phyloP scores from a whole-genome alignment of 2,329 filamentous ascomycete species.

The Penicillium sclerotiorum region DNA sequence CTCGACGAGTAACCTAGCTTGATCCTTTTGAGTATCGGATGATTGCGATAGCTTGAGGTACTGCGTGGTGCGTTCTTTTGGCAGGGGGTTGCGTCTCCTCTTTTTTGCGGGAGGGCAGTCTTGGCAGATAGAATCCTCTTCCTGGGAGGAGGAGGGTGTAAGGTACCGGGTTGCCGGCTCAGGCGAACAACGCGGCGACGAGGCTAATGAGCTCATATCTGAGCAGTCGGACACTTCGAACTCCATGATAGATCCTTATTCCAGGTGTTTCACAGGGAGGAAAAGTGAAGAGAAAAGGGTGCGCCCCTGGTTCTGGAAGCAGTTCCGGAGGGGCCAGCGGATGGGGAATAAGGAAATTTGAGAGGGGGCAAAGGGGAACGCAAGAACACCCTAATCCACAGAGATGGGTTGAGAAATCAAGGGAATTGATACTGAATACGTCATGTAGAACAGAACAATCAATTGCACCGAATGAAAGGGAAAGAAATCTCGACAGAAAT shows the following conservation, averaged over 20 bases:
- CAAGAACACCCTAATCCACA: constrained; percentile 3
- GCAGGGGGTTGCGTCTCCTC: constrained; percentile 64
- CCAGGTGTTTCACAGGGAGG: not conserved
- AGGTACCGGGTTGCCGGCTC: constrained; percentile 34
- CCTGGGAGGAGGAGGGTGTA: constrained; percentile 46
- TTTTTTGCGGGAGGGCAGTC: constrained; percentile 75
- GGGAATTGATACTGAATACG: constrained; percentile 9
- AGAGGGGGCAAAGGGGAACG: not conserved
- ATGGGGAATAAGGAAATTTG: constrained; percentile 6
- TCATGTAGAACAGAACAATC: constrained; percentile 11
- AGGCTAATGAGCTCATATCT: constrained; percentile 46
- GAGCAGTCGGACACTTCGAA: constrained; percentile 40
- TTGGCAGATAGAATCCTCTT: constrained; percentile 47
- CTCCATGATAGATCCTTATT: constrained; percentile 20
- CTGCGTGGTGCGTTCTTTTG: constrained; percentile 75
- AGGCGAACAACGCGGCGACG: constrained; percentile 42
- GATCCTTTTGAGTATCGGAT: constrained; percentile 56
- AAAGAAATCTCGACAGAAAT: not conserved
- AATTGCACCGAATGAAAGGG: not conserved
- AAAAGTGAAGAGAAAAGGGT: not conserved
- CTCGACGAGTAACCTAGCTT: constrained; percentile 71
- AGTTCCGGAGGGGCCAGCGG: constrained; percentile 4
- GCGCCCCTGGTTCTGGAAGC: constrained; percentile 1
- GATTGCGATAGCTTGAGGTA: constrained; percentile 68
- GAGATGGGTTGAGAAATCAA: constrained; percentile 12